phyloP scores from a whole-genome alignment of 2,329 filamentous ascomycete species.

The Penicillium sp. region DNA sequence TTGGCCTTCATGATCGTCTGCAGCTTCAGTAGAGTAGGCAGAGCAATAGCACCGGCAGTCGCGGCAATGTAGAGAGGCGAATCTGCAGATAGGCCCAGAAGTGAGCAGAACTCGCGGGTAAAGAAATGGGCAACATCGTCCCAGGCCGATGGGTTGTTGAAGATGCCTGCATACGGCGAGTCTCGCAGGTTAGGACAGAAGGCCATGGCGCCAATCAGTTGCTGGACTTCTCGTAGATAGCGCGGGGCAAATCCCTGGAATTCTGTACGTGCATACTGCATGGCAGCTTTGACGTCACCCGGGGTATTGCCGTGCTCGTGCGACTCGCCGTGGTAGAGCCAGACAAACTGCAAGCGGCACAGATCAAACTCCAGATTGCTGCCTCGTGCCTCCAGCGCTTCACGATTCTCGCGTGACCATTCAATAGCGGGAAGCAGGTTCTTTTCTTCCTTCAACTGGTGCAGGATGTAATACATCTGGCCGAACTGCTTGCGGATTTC shows the following conservation, averaged over 20 bases:
- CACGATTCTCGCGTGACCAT: constrained; percentile 75
- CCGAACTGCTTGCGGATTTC: constrained; percentile 78
- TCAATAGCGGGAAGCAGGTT: constrained; percentile 80
- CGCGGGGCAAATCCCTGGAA: constrained; percentile 73
- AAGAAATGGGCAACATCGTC: constrained; percentile 83
- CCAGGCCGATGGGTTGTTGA: constrained; percentile 73
- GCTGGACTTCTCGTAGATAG: constrained; percentile 75
- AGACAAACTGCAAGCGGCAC: constrained; percentile 83
- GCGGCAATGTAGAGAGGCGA: constrained; percentile 90
- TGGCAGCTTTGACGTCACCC: constrained; percentile 51
- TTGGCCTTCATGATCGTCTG: constrained; percentile 83
- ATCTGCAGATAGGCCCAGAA: constrained; percentile 84
- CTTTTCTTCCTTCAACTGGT: constrained; percentile 66
- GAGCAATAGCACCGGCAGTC: constrained; percentile 86
- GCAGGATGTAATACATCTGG: constrained; percentile 86
- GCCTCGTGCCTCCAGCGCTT: constrained; percentile 71
- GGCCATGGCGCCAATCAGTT: constrained; percentile 76
- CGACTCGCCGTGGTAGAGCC: constrained; percentile 72
- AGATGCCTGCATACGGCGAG: constrained; percentile 78
- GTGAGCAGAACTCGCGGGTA: constrained; percentile 88
- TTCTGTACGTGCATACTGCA: constrained; percentile 71
- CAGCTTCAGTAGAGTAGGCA: constrained; percentile 85
- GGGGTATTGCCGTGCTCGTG: constrained; percentile 48
- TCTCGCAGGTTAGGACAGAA: constrained; percentile 70
- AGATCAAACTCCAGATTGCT: constrained; percentile 96